phyloP scores from a whole-genome alignment of 352 stramenopile species.

The Pythium vanterpoolii region DNA sequence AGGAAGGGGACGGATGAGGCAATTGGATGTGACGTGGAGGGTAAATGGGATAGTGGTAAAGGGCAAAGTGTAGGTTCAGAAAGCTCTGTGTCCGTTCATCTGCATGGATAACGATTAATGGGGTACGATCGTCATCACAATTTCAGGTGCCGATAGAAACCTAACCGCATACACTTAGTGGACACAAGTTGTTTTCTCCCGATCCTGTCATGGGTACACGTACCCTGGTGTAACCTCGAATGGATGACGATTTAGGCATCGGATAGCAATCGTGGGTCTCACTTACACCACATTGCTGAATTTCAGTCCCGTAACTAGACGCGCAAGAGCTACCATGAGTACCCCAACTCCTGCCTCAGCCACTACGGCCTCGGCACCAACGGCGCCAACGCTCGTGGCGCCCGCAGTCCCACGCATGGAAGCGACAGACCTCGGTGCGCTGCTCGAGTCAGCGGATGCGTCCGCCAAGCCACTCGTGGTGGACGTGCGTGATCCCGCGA shows the following conservation, averaged over 20 bases:
- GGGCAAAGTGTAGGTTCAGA: not conserved
- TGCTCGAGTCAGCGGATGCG: slow-evolving; percentile 11
- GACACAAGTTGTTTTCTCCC: not conserved
- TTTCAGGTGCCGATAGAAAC: not conserved
- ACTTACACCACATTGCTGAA: not conserved
- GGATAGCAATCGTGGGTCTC: slow-evolving; percentile 14
- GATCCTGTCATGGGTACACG: not conserved
- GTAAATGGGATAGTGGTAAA: not conserved
- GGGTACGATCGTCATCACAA: slow-evolving; percentile 6
- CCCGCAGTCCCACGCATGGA: slow-evolving; percentile 24
- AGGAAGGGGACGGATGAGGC: not conserved
- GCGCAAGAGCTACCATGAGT: not conserved
- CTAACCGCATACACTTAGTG: not conserved
- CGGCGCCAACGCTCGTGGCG: slow-evolving; percentile 20
- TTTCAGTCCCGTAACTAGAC: not conserved
- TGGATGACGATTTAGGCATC: not conserved
- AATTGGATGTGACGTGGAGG: not conserved
- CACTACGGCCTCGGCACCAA: not conserved
- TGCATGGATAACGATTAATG: not conserved
- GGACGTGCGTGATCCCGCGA: slow-evolving; percentile 32
- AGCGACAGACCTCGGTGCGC: slow-evolving; percentile 21
- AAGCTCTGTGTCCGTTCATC: slow-evolving; percentile 5
- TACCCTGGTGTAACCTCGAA: not conserved
- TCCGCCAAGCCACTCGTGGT: slow-evolving; percentile 19
- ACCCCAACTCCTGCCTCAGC: not conserved